phyloP scores from a whole-genome alignment of 2,329 filamentous ascomycete species.

The Emmonsiellopsis sp. region DNA sequence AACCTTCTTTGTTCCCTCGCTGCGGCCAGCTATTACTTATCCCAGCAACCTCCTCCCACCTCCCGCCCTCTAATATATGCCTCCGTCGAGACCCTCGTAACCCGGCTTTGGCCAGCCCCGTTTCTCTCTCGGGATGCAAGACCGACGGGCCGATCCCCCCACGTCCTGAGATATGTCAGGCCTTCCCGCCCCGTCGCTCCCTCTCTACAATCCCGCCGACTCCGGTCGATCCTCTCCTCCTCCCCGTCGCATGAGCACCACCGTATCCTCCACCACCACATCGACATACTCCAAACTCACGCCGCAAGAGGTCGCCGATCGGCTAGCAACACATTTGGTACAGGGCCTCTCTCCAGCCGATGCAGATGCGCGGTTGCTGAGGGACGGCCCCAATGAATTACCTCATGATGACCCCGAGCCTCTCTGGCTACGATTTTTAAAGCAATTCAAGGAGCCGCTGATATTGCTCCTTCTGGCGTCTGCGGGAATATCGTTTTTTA shows the following conservation, averaged over 20 bases:
- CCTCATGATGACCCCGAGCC: slow-evolving; percentile 90
- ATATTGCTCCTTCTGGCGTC: slow-evolving; percentile 88
- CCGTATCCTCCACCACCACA: slow-evolving; percentile 25
- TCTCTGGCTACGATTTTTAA: slow-evolving; percentile 86
- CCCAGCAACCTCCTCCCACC: background rate
- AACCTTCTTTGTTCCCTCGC: background rate
- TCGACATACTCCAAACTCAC: slow-evolving; percentile 56
- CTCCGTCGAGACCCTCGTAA: background rate
- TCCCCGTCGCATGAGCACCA: slow-evolving; percentile 6
- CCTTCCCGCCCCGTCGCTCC: slow-evolving; percentile 48
- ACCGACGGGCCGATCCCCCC: slow-evolving; percentile 1
- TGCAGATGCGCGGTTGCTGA: slow-evolving; percentile 67
- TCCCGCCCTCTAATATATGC: slow-evolving; percentile 2
- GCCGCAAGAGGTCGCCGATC: slow-evolving; percentile 67
- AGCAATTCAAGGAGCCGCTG: slow-evolving; percentile 93
- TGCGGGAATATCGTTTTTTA: slow-evolving; percentile 75
- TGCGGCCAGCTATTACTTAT: background rate
- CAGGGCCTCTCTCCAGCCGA: slow-evolving; percentile 74
- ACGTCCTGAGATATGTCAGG: slow-evolving; percentile 53
- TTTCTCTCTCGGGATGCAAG: slow-evolving; percentile 7
- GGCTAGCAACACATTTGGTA: slow-evolving; percentile 71
- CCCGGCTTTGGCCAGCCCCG: slow-evolving; percentile 1
- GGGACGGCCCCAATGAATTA: slow-evolving; percentile 86
- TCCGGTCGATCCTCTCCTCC: slow-evolving; percentile 13
- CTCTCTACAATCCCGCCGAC: slow-evolving; percentile 44